Evolutionary conservation across 2,329 filamentous ascomycete species (phyloP), one percentile per base, ranked within the genome.

Genomic region (Penicillium sp.): DNA sequence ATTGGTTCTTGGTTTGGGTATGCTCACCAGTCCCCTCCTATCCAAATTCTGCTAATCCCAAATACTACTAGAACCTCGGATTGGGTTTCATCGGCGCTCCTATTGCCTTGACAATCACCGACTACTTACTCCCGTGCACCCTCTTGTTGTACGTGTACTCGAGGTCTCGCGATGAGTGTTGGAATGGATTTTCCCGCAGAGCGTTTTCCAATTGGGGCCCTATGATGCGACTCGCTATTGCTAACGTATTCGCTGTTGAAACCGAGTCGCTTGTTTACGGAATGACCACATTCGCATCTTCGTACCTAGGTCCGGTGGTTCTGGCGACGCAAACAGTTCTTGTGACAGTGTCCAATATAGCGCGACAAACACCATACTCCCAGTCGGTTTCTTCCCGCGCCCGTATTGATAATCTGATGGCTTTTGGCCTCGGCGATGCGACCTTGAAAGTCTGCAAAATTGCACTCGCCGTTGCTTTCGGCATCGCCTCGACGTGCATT

Each of bases 181-280:
- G 89, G 89, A 87, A 87, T 54, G 89, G 89, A 3, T 88, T 92
- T 71, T 85, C 84, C 23, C 78, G 75, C 48, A 82, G 83, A 39
- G 86, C 87, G 0, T 79, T 90, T 54, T 75, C 75, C 19, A 91
- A 91, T 67, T 92, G 89, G 89, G 78, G 79, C 2, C 86, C 87
- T 11, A 93, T 94, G 92, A 83, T 96, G 64, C 84, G 86, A 40
- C 85, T 96, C 36, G 91, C 92, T 1, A 76, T 96, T 11, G 91
- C 92, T 0, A 92, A 92, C 2, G 87, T 96, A 71, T 77, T 95
- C 61, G 96, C 96, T 91, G 87, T 96, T 2, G 86, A 93, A 71
- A 91, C 92, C 3, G 92, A 96, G 71, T 93, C 89, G 75, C 81
- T 96, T 14, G 91, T 91, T 7, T 96, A 96, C 72, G 92, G 96